Conservation (phyloP, 768 basidiomycete species). For the Gloeopeniophorella convolvens region DNA sequence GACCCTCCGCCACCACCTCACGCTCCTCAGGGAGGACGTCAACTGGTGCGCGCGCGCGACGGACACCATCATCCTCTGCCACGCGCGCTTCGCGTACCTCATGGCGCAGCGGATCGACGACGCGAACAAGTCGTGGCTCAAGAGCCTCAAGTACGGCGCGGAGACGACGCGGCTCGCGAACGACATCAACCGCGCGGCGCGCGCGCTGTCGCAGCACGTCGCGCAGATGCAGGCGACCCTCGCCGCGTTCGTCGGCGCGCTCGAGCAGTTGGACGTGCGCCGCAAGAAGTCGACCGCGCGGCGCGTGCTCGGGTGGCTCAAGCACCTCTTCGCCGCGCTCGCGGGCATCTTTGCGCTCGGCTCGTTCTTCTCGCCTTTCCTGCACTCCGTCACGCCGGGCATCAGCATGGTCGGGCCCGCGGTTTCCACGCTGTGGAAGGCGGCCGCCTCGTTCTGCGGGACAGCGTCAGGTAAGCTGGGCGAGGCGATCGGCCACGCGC, state of each 20-base stretch:
- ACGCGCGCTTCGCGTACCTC: constrained; percentile 7
- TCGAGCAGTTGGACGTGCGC: constrained; percentile 7
- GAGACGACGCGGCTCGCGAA: constrained; percentile 11
- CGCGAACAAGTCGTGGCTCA: constrained; percentile 5
- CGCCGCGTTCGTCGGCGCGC: background rate
- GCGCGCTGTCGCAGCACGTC: background rate
- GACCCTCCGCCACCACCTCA: background rate
- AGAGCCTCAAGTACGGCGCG: background rate
- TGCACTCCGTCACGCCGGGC: background rate
- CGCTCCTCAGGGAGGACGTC: background rate
- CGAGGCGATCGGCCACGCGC: too few species aligned
- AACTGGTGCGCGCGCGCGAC: constrained; percentile 4
- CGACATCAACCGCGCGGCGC: constrained; percentile 3
- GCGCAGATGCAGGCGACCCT: background rate
- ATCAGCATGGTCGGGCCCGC: background rate
- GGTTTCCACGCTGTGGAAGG: constrained; percentile 3
- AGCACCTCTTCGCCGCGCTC: constrained; percentile 4
- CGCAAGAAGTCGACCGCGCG: background rate
- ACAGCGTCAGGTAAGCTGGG: constrained; percentile 2
- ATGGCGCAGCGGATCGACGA: constrained; percentile 7
- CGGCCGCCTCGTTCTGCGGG: background rate
- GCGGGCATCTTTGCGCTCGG: background rate
- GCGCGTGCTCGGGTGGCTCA: constrained; percentile 10
- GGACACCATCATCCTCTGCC: constrained; percentile 7
- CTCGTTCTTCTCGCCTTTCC: background rate